Evolutionary conservation across 441 rosid species (phyloP), one percentile per base, ranked within the genome.

Genomic region (Gossypium trilobum): DNA sequence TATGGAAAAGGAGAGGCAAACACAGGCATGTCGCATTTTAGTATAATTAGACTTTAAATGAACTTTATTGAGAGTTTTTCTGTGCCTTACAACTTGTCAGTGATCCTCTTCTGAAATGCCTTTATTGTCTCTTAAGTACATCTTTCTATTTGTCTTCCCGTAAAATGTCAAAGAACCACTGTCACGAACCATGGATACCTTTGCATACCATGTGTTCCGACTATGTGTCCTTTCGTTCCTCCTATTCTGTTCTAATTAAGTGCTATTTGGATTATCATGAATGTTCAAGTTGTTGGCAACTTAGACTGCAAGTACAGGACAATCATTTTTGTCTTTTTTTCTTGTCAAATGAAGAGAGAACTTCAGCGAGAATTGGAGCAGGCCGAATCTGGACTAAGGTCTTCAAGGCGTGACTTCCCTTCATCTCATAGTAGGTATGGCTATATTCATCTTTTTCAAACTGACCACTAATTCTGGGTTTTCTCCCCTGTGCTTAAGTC

Each of bases 321-420:
- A 4, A 7, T 67, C 39, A 29, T 1, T 33, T 60, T 57, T 60
- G 14, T 22, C 60, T 59, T 52, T 57, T 60, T 77, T 19, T 31
- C 64, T 66, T 63, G 61, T 14, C 29, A 16, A 57, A 0, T 80
- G 81, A 51, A 91, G 97, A 88, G 89, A 82, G 97, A 91, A 83
- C 89, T 91, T 86, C 95, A 88, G 78, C 91, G 91, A 42, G 97
- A 91, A 75, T 60, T 91, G 80, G 97, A 89, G 82, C 95, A 87
- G 78, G 91, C 91, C 46, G 97, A 91, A 80, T 87, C 93, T 68
- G 93, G 95, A 73, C 20, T 87, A 22, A 81, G 93, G 73, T 79
- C 87, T 57, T 85, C 92, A 70, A 78, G 90, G 58, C 94, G 95
- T 17, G 97, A 91, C 69, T 84, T 86, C 50, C 74, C 91, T 5